Conservation (phyloP, 2,329 filamentous ascomycete species). For the Phaeoacremonium minimum region DNA sequence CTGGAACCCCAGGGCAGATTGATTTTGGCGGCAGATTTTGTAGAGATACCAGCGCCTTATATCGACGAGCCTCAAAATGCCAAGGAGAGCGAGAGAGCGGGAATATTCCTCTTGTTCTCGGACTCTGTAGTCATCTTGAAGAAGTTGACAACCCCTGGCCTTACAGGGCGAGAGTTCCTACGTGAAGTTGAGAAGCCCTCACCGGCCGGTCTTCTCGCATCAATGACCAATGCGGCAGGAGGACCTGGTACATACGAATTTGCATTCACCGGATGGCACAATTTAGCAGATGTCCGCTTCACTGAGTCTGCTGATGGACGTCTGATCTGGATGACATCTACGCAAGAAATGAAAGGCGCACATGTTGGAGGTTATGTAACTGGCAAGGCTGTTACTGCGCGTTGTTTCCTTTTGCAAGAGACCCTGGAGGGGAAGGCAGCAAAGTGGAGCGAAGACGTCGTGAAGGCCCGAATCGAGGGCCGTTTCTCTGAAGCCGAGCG, state of each 20-base stretch:
- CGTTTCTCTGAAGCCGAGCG: slow-evolving; percentile 81
- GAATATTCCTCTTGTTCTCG: slow-evolving; percentile 79
- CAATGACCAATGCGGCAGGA: slow-evolving; percentile 59
- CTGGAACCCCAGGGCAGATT: slow-evolving; percentile 73
- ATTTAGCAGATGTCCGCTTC: slow-evolving; percentile 66
- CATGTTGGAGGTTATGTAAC: slow-evolving; percentile 42
- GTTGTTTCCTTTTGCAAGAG: slow-evolving; percentile 69
- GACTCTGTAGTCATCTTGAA: slow-evolving; percentile 76
- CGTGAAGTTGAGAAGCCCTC: slow-evolving; percentile 82
- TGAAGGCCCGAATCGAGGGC: slow-evolving; percentile 80
- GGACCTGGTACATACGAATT: slow-evolving; percentile 65
- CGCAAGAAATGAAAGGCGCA: slow-evolving; percentile 54
- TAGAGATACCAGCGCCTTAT: slow-evolving; percentile 73
- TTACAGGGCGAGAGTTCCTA: slow-evolving; percentile 72
- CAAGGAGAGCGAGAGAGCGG: slow-evolving; percentile 45
- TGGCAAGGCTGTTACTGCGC: slow-evolving; percentile 51
- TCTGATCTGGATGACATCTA: slow-evolving; percentile 64
- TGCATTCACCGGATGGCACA: slow-evolving; percentile 69
- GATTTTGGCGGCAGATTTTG: slow-evolving; percentile 75
- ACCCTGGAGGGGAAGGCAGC: slow-evolving; percentile 72
- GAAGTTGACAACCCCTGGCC: slow-evolving; percentile 58
- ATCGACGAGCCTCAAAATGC: slow-evolving; percentile 28
- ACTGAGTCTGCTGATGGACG: slow-evolving; percentile 64
- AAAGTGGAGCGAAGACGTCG: slow-evolving; percentile 78
- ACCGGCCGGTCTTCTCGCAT: slow-evolving; percentile 56